These are phyloP conservation scores for Penicillium desertorum DNA, from an alignment of 495 filamentous ascomycete species.

Conservation along the genomic window DNA sequence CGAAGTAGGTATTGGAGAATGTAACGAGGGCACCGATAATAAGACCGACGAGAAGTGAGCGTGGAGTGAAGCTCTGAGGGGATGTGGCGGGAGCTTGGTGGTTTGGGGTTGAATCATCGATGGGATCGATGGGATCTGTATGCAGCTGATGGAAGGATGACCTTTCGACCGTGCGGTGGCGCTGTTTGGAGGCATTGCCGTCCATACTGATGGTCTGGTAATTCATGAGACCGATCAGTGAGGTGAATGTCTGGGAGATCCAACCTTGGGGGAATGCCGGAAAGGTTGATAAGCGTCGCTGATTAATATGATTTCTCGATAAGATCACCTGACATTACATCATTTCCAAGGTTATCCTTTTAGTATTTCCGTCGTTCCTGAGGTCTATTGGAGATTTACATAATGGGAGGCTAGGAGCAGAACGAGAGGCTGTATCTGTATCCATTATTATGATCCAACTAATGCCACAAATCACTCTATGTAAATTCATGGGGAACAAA, in stretches of 20 bases:
- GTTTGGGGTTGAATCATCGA: slow-evolving; percentile 5
- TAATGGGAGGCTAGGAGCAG: not conserved
- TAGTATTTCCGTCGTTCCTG: not conserved
- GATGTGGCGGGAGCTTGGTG: slow-evolving; percentile 26
- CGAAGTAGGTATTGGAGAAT: slow-evolving; percentile 97
- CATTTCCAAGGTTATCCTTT: too few relatives aligned
- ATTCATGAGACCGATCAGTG: slow-evolving; percentile 31
- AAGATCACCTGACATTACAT: slow-evolving; percentile 31
- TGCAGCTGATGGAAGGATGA: slow-evolving; percentile 9
- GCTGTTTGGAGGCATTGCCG: slow-evolving; percentile 25
- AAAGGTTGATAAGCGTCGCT: slow-evolving; percentile 10
- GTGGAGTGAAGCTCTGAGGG: slow-evolving; percentile 68
- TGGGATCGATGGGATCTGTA: slow-evolving; percentile 6
- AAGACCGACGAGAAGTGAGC: slow-evolving; percentile 77
- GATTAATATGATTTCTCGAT: slow-evolving; percentile 23
- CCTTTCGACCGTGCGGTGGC: slow-evolving; percentile 5
- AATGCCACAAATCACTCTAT: too few relatives aligned
- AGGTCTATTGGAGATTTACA: not conserved
- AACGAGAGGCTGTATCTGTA: too few relatives aligned
- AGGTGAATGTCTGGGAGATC: not conserved
- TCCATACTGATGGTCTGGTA: slow-evolving; percentile 42
- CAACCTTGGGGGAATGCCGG: not conserved
- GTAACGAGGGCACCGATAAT: slow-evolving; percentile 84
- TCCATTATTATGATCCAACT: too few relatives aligned
- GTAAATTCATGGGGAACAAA: too few relatives aligned